Conservation (phyloP, 176 grass and related monocot species). For the Bonia amplexicaulis region DNA sequence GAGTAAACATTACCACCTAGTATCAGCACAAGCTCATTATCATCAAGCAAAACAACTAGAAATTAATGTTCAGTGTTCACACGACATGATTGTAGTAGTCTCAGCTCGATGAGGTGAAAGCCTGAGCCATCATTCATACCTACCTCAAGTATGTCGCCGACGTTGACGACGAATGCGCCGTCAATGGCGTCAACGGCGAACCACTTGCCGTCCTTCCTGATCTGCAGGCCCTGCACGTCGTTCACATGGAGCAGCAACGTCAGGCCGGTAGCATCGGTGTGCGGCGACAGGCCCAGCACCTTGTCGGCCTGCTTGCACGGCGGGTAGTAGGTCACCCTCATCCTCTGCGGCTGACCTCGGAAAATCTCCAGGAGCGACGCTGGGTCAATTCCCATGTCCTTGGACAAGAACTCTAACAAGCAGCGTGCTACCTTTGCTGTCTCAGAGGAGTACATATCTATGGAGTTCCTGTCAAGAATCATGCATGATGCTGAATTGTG, state of each 20-base stretch:
- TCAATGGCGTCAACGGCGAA: slow-evolving; percentile 36
- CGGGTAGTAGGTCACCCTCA: slow-evolving; percentile 53
- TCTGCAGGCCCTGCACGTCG: slow-evolving; percentile 38
- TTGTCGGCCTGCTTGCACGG: slow-evolving; percentile 29
- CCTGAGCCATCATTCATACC: background rate
- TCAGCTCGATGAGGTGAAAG: too few species aligned
- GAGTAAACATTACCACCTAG: too few species aligned
- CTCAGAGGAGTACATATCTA: slow-evolving; percentile 32
- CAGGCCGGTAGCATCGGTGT: slow-evolving; percentile 26
- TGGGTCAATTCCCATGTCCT: slow-evolving; percentile 18
- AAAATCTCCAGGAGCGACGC: slow-evolving; percentile 8
- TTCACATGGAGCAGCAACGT: slow-evolving; percentile 33
- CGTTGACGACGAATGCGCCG: slow-evolving; percentile 36
- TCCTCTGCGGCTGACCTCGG: slow-evolving; percentile 14
- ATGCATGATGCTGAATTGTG: too few species aligned
- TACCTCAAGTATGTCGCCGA: slow-evolving; percentile 55
- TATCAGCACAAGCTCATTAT: too few species aligned
- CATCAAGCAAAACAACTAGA: too few species aligned
- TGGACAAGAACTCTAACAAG: slow-evolving; percentile 30
- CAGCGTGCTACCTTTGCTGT: background rate
- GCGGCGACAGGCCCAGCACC: slow-evolving; percentile 45
- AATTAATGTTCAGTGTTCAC: background rate
- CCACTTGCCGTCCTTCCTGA: slow-evolving; percentile 43
- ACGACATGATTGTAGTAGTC: too few species aligned
- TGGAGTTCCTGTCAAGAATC: background rate